Evolutionary conservation across 2,329 filamentous ascomycete species (phyloP).

Genomic region (Ophiostoma australiae): DNA sequence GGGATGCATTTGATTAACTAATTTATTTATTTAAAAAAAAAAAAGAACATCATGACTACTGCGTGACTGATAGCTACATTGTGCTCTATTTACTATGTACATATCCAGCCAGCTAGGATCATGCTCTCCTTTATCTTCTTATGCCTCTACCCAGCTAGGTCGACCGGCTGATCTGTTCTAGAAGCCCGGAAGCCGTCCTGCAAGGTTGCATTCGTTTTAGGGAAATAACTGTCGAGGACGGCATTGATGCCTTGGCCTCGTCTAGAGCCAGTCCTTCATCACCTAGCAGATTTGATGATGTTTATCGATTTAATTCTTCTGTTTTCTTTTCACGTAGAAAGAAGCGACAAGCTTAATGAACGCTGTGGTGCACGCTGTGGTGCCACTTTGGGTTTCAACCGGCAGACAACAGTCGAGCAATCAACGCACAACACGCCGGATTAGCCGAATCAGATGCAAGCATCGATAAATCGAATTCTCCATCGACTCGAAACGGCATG

Average conservation of each 20-base stretch:
- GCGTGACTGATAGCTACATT: not conserved
- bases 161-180: not conserved
- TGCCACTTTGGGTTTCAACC: too few species aligned
- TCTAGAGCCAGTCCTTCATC: constrained; percentile 20
- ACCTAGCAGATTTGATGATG: not conserved
- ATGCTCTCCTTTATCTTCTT: not conserved
- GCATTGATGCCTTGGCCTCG: constrained; percentile 23
- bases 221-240: not conserved
- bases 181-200: not conserved
- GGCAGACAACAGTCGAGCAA: too few species aligned
- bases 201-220: not conserved
- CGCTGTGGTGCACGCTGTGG: too few species aligned
- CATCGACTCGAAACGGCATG: constrained; percentile 15
- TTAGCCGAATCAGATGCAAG: not conserved
- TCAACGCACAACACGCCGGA: not conserved
- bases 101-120: not conserved
- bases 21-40: not conserved
- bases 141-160: not conserved
- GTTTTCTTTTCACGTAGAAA: not conserved
- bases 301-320: not conserved
- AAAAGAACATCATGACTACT: not conserved
- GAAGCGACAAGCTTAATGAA: not conserved
- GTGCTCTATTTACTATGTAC: too few species aligned
- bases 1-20: not conserved
- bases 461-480: not conserved